Base-by-base conservation (phyloP, 2,329 filamentous ascomycete species). In the Aureobasidium sp. region DNA sequence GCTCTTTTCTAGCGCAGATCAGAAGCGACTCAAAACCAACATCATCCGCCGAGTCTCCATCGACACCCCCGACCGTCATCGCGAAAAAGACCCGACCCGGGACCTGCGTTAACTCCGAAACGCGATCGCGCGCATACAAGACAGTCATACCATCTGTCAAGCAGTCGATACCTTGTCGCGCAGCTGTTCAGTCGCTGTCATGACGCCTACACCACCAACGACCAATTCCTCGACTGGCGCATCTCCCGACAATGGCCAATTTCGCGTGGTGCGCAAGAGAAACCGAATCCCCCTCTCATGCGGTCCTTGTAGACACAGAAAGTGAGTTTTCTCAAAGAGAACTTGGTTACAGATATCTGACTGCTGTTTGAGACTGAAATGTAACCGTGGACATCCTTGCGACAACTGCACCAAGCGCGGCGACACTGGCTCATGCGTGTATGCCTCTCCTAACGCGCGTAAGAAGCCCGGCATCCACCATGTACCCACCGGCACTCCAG, bases 391-490 rank as follows among this genome's bases (percentile, higher is more conserved):
- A 65, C 85, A 92, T 67, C 93, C 93, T 62, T 97, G 92, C 77
- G 91, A 94, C 77, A 97, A 97, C 73, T 97, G 93, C 75, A 86
- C 90, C 63, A 96, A 95, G 78, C 87, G 92, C 69, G 90, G 86
- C 67, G 90, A 92, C 74, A 87, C 88, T 15, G 77, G 82, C 61
- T 88, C 90, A 63, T 97, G 93, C 78, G 89, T 88, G 67, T 97
- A 97, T 79, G 92, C 91, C 51, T 78, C 82, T 68, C 76, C 80
- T 37, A 79, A 75, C 59, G 82, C 86, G 57, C 87, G 90, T 68
- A 94, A 90, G 76, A 95, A 90, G 81, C 86, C 75, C 63, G 69
- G 70, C 9, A 68, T 75, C 41, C 69, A 69, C 62, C 63, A 63
- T 53, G 67, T 66, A 24, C 59, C 69, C 2, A 72, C 70, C 50